Evolutionary conservation across 169 alveolate genomes (phyloP), one percentile per base, ranked within the genome.

Genomic region (Sarcocystis neurona): DNA sequence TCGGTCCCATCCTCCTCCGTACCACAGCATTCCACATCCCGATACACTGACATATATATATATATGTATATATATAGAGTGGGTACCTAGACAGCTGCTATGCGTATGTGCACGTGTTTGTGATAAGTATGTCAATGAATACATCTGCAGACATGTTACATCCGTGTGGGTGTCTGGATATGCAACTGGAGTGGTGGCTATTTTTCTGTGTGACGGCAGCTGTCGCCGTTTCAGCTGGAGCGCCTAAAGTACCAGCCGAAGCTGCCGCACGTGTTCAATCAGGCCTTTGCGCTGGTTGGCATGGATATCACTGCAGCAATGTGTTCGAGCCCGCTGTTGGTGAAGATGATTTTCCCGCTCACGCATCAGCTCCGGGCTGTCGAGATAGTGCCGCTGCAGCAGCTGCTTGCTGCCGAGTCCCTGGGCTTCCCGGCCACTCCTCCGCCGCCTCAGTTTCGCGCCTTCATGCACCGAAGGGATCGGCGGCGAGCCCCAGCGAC

Each of bases 341-440:
- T 72, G 79, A 80, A 77, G 87, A 89, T n/a, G 92, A 91, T 75
- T 85, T 87, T 68, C 91, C 98, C 85, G 3, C 68, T 77, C 70
- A 77, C 85, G 44, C 85, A 77, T 44, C 23, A 43, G n/a, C 85
- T 77, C 43, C 60, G 85, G 0, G 85, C 85, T 39, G n/a, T 77
- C 44, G 85, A 77, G 46, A 23, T 77, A n/a, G 82, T 72, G 30
- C 82, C 82, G n/a, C 15, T 72, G n/a, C 53, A 72, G 56, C 82
- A 72, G 82, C 82, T 72, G 4, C 20, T 39, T 47, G 82, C 34
- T 8, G 82, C 82, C 3, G 82, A 72, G n/a, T 39, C 82, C 82
- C 30, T 72, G 82, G 82, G 41, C 82, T 6, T 20, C 75, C 10
- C 39, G 58, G 56, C 47, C 82, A 20, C 82, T 72, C 27, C n/a